Conservation (phyloP, 2,329 filamentous ascomycete species). For the Blastomyces percursus region DNA sequence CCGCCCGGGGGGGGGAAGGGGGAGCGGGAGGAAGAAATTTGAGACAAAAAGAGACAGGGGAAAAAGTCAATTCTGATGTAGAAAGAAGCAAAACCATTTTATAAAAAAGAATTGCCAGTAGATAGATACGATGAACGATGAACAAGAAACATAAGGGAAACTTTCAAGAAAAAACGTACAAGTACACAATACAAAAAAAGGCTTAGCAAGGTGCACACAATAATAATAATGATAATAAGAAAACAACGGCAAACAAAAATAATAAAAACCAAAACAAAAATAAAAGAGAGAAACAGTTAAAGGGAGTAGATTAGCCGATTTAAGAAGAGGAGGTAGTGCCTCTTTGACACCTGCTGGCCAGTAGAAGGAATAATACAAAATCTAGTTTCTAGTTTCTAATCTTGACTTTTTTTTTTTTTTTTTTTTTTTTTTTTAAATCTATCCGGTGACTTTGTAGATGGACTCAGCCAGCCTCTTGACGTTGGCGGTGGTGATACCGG, state of each 20-base stretch:
- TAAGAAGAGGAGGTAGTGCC: no score
- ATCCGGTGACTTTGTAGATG: conserved; percentile 43
- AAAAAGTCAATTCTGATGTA: background rate
- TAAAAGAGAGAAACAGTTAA: background rate
- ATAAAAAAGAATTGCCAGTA: background rate
- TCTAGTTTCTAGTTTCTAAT: background rate
- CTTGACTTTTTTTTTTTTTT: background rate
- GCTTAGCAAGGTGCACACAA: background rate
- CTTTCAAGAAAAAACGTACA: background rate
- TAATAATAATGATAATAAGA: no score
- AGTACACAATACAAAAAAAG: background rate
- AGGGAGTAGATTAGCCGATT: background rate
- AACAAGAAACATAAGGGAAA: background rate
- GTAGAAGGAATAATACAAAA: background rate
- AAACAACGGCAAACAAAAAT: background rate
- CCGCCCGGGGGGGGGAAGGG: no score
- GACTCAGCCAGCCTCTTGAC: conserved; percentile 41
- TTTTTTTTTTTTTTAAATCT: background rate
- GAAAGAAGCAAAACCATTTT: background rate
- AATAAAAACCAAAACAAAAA: no score
- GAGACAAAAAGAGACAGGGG: no score
- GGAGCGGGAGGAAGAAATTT: no score
- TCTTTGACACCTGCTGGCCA: no score
- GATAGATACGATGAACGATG: background rate
- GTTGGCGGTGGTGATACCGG: conserved; percentile 41